Evolutionary conservation across 768 basidiomycete genomes (phyloP).

Genomic region (Rhodosporidiobolus sp.): DNA sequence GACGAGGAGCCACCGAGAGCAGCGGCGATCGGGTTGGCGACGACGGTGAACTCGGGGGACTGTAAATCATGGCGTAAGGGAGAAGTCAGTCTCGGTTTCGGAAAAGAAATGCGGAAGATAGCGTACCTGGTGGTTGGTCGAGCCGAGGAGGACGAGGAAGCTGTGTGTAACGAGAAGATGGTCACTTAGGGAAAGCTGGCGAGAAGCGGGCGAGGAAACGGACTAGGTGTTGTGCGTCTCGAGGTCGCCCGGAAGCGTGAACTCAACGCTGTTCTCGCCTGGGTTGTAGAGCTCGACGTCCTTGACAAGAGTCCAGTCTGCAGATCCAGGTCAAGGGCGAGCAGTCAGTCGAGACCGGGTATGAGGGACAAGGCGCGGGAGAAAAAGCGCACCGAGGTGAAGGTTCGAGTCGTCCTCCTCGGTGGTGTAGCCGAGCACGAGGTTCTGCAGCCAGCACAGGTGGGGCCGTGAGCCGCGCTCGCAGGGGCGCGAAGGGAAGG

Average conservation of each 20-base stretch:
- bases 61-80: neutral
- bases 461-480: neutral
- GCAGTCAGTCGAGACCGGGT: neutral
- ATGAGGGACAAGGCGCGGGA: neutral
- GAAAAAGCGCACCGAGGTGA: constrained; percentile 4
- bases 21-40: neutral
- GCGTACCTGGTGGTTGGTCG: constrained; percentile 3
- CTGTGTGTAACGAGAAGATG: neutral
- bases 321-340: too few species aligned
- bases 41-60: constrained; percentile 4
- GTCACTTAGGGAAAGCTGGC: fast-evolving
- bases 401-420: neutral
- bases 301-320: constrained; percentile 16
- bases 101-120: neutral
- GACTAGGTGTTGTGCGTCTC: constrained; percentile 6
- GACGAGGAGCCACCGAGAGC: neutral
- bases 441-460: neutral
- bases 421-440: constrained; percentile 23
- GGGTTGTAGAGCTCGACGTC: constrained; percentile 12
- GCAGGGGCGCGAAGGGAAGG: neutral
- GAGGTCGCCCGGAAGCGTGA: constrained; percentile 16
- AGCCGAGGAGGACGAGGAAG: constrained; percentile 33
- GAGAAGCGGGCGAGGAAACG: neutral
- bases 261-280: neutral
- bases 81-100: neutral